A percentile compares a stretch with the other conserved stretches of the same genome.
These are phyloP conservation scores for Metarhizium sp. DNA, from an alignment of 2,329 filamentous ascomycete species.

Conservation along the genomic window DNA sequence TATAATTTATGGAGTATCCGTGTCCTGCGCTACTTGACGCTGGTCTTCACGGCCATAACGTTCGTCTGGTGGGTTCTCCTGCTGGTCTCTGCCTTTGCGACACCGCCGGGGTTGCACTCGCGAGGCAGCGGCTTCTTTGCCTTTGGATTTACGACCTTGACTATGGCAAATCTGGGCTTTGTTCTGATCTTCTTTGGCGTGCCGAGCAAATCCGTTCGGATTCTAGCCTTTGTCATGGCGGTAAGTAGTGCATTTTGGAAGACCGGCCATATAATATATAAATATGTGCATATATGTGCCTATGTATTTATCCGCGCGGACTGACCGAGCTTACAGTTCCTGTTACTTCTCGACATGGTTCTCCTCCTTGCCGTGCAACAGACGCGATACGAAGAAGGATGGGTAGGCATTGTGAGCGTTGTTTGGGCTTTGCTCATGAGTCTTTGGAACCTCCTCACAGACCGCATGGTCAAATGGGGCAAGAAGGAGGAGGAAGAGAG, in stretches of 20 bases:
- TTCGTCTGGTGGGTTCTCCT: constrained; percentile 91
- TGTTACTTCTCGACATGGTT: constrained; percentile 56
- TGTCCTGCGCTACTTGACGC: constrained; percentile 65
- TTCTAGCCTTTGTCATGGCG: constrained; percentile 61
- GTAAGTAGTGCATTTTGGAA: constrained; percentile 14
- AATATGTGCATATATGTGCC: no score
- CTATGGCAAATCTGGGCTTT: constrained; percentile 65
- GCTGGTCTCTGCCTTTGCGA: constrained; percentile 84
- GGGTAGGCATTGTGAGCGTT: constrained; percentile 81
- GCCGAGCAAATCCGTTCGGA: constrained; percentile 69
- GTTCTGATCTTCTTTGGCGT: constrained; percentile 79
- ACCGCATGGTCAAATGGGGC: constrained; percentile 80
- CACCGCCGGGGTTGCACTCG: constrained; percentile 74
- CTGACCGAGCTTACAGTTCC: constrained; percentile 13
- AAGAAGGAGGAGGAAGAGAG: constrained; percentile 90
- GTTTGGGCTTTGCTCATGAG: constrained; percentile 73
- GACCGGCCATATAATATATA: constrained; percentile 26
- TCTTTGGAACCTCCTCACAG: constrained; percentile 68
- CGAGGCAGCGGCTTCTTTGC: constrained; percentile 89
- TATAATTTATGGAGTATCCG: constrained; percentile 94
- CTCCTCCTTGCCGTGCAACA: constrained; percentile 67
- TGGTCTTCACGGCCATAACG: constrained; percentile 64
- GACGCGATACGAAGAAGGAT: constrained; percentile 75
- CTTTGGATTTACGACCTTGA: constrained; percentile 73
- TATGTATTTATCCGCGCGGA: constrained; percentile 32